Evolutionary conservation across 106 monocot species (phyloP).

Genomic region (Dendrobium officinale): DNA sequence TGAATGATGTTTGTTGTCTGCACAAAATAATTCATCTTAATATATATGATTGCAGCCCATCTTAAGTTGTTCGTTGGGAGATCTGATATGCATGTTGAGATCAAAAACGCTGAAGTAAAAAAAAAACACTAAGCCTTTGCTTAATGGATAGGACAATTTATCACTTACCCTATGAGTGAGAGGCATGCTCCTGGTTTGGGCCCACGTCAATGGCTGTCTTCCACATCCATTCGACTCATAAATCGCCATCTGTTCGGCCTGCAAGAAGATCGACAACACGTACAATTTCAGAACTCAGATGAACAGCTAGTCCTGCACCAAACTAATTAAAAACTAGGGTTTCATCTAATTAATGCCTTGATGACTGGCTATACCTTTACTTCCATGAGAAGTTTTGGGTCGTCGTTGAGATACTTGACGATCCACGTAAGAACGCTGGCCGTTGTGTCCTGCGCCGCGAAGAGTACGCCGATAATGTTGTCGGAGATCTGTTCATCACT

Average conservation of each 20-base stretch:
- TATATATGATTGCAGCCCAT: too few relatives aligned
- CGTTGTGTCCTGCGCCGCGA: constrained; percentile 89
- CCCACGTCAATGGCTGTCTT: constrained; percentile 54
- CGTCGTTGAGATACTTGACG: constrained; percentile 72
- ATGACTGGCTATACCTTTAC: constrained; percentile 38
- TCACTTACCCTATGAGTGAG: constrained; percentile 59
- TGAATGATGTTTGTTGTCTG: too few relatives aligned
- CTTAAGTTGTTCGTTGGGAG: too few relatives aligned
- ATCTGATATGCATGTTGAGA: too few relatives aligned
- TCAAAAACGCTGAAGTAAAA: too few relatives aligned
- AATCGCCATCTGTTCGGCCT: constrained; percentile 68
- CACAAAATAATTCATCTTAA: too few relatives aligned
- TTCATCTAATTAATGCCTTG: too few relatives aligned
- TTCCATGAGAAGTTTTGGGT: constrained; percentile 53
- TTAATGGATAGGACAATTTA: neutral
- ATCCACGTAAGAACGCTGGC: constrained; percentile 87
- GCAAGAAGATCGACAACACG: neutral
- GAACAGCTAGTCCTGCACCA: too few relatives aligned
- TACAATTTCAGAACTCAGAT: too few relatives aligned
- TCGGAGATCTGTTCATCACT: constrained; percentile 74
- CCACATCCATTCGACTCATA: constrained; percentile 38
- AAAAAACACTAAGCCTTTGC: too few relatives aligned
- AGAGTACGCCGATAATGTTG: constrained; percentile 79
- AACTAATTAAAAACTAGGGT: too few relatives aligned
- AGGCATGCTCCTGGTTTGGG: constrained; percentile 66